Percentiles rank a stretch among this genome's conserved stretches.
Conservation (phyloP, 2,329 filamentous ascomycete genomes). For the Cladobotryum protrusum region DNA sequence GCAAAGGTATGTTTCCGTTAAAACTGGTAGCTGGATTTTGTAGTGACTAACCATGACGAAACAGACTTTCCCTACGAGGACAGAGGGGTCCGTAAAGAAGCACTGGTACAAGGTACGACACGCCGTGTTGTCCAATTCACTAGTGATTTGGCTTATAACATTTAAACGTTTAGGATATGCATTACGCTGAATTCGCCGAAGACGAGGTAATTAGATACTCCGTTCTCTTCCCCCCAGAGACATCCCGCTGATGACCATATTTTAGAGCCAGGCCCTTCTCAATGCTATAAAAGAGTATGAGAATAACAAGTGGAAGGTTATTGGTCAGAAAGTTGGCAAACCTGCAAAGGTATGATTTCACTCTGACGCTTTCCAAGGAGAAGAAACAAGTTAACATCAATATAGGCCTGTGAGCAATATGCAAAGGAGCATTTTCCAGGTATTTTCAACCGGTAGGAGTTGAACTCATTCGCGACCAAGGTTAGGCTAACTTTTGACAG, state of each 20-base stretch:
- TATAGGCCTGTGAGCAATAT: slow-evolving; percentile 62
- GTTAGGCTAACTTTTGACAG: slow-evolving; percentile 27
- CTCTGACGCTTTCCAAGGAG: not conserved
- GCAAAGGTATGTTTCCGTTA: slow-evolving; percentile 71
- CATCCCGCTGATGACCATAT: slow-evolving; percentile 8
- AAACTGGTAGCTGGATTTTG: not conserved
- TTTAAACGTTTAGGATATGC: slow-evolving; percentile 69
- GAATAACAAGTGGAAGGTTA: slow-evolving; percentile 96
- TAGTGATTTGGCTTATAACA: slow-evolving; percentile 8
- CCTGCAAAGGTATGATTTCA: slow-evolving; percentile 64
- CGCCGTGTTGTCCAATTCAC: slow-evolving; percentile 11
- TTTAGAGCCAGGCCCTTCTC: slow-evolving; percentile 68
- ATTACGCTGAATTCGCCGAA: slow-evolving; percentile 96
- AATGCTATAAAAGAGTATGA: slow-evolving; percentile 98
- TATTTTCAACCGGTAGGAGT: slow-evolving; percentile 22
- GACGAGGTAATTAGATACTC: slow-evolving; percentile 67
- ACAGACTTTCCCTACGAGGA: slow-evolving; percentile 84
- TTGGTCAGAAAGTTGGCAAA: slow-evolving; percentile 94
- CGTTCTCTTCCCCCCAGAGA: slow-evolving; percentile 11
- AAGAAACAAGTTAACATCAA: slow-evolving; percentile 8
- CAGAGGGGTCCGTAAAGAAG: slow-evolving; percentile 97
- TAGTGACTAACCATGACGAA: slow-evolving; percentile 3
- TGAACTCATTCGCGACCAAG: slow-evolving; percentile 10
- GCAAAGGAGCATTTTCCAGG: slow-evolving; percentile 88
- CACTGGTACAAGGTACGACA: slow-evolving; percentile 89